Percentiles rank a stretch among this genome's conserved stretches.
These are phyloP conservation scores for Tolypocladium tropicale DNA, from an alignment of 2,329 filamentous ascomycete species.

Conservation along the genomic window DNA sequence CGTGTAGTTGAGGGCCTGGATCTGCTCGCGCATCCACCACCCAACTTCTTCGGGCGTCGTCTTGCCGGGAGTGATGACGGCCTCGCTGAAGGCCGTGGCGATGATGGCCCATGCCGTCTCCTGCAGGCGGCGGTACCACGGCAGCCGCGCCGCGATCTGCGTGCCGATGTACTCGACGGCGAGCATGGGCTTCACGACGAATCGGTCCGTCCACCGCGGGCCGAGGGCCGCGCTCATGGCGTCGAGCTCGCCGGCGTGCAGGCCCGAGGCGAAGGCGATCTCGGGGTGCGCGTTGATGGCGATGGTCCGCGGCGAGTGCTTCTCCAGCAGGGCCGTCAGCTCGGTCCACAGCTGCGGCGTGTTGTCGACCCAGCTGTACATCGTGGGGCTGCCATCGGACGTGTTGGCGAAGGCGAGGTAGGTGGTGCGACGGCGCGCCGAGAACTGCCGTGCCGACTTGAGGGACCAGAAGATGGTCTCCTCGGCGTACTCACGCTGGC, in stretches of 20 bases:
- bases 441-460: not conserved
- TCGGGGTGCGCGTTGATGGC: slow-evolving; percentile 34
- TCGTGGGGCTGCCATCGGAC: not conserved
- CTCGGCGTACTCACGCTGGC: not conserved
- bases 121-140: not conserved
- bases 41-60: not conserved
- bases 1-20: slow-evolving; percentile 32
- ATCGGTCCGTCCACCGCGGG: not conserved
- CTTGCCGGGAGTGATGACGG: not conserved
- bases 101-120: not conserved
- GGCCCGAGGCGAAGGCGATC: slow-evolving; percentile 33
- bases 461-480: not conserved
- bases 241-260: slow-evolving; percentile 36
- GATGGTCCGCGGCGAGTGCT: slow-evolving; percentile 24
- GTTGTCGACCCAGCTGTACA: slow-evolving; percentile 37
- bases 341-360: slow-evolving; percentile 31
- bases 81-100: not conserved
- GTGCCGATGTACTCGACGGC: not conserved
- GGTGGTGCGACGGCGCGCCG: slow-evolving; percentile 23
- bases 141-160: not conserved
- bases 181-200: not conserved
- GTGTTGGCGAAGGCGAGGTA: slow-evolving; percentile 27
- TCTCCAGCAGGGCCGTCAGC: slow-evolving; percentile 24
- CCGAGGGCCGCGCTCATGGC: slow-evolving; percentile 1
- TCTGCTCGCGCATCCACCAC: not conserved